Conservation (phyloP, 1,139 yeast genomes). For the Scheffersomyces quercinus region DNA sequence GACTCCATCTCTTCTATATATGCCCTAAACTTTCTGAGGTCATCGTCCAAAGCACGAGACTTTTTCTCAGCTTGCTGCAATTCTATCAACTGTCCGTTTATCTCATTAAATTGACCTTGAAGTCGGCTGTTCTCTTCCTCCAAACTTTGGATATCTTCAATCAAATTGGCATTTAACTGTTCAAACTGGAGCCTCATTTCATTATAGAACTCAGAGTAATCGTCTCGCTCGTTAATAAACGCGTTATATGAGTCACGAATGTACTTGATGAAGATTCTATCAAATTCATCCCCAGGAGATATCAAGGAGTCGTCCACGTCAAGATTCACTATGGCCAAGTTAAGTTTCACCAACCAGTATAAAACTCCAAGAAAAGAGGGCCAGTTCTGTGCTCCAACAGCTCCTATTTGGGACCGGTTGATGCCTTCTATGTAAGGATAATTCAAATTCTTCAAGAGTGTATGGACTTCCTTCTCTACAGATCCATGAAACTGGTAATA, state of each 20-base stretch:
- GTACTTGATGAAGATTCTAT: slow-evolving; percentile 65
- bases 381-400: slow-evolving; percentile 93
- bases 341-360: slow-evolving; percentile 72
- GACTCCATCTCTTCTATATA: slow-evolving; percentile 68
- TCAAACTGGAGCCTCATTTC: slow-evolving; percentile 60
- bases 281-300: slow-evolving; percentile 47
- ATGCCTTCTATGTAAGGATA: slow-evolving; percentile 84
- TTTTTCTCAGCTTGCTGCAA: slow-evolving; percentile 54
- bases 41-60: slow-evolving; percentile 67
- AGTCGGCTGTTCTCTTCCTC: slow-evolving; percentile 46
- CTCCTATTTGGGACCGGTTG: slow-evolving; percentile 81
- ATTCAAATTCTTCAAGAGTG: slow-evolving; percentile 60
- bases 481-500: slow-evolving; percentile 68
- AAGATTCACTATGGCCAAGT: slow-evolving; percentile 45
- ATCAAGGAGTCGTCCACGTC: slow-evolving; percentile 26
- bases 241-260: slow-evolving; percentile 67
- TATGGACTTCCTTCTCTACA: slow-evolving; percentile 75
- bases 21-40: slow-evolving; percentile 66
- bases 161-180: slow-evolving; percentile 35
- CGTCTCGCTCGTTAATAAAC: slow-evolving; percentile 64
- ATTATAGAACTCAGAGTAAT: slow-evolving; percentile 52
- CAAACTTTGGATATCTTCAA: slow-evolving; percentile 39
- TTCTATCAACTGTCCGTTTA: slow-evolving; percentile 27
- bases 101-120: slow-evolving; percentile 23
- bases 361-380: slow-evolving; percentile 79